Base-by-base conservation (phyloP, 495 filamentous ascomycete species). In the Neurospora intermedia region DNA sequence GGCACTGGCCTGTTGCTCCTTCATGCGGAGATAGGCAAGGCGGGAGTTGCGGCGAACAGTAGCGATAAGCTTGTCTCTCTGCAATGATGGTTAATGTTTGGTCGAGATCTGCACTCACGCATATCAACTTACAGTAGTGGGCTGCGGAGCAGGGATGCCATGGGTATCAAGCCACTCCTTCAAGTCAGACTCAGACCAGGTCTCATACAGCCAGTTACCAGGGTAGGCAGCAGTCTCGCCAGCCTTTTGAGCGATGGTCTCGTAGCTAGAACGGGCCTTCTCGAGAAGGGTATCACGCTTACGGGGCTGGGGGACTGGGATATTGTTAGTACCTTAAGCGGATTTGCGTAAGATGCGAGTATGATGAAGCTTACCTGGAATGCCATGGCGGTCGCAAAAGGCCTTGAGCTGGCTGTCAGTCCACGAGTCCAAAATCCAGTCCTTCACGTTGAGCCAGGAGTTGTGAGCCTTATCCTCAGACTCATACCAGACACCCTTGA, bases 341-440 rank as follows among this genome's bases (percentile, higher is more conserved):
- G 20, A 10, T 2, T n/a, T 9, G 16, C 2, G 1, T 13, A 0
- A 15, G 69, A 54, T 6, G 43, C 18, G 43, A n/a, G 43, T 7
- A 46, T 10, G 10, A 59, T 40, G 27, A 70, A 66, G 62, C 71
- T 39, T 77, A 82, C 89, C 88, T 41, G 94, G 94, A 73, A 99
- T 93, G 76, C 88, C 88, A 78, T 99, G 89, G 76, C 89, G 90
- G 82, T 99, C 94, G 69, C 93, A 88, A 86, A 98, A 98, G 15
- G 93, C 86, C 85, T 99, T 98, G 73, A 99, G 85, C 78, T 95
- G 91, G 74, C 78, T 81, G 38, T 82, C 80, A 72, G 85, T 90
- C 85, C 86, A 98, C 86, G 87, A 92, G 82, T 98, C 94, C 82
- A 99, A 93, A 75, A 99, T 91, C 96, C 96, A 99, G 75, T 94